A percentile compares a stretch with the other conserved stretches of the same genome.
Conservation (phyloP, 2,329 filamentous ascomycete species). For the Fusarium sp. region DNA sequence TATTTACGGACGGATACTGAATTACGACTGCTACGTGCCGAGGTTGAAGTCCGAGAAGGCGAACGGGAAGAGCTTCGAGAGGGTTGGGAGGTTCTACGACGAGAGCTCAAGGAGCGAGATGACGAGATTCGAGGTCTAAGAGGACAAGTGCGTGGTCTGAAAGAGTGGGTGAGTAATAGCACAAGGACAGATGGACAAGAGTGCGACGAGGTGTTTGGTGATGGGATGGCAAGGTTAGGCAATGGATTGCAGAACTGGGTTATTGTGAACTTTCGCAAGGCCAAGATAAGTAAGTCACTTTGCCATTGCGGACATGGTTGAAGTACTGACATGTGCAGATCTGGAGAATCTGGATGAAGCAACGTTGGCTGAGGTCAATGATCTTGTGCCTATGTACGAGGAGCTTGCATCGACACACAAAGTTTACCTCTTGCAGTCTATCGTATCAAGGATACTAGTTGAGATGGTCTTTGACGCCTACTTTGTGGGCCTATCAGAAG, state of each 20-base stretch:
- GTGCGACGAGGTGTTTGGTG: conserved; percentile 73
- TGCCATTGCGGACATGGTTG: not conserved
- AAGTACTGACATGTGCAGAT: conserved; percentile 48
- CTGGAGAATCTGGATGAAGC: conserved; percentile 53
- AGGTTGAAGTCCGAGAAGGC: conserved; percentile 58
- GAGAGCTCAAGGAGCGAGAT: conserved; percentile 60
- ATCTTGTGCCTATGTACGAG: conserved; percentile 67
- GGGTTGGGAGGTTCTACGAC: conserved; percentile 58
- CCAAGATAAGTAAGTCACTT: conserved; percentile 60
- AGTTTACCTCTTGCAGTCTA: conserved; percentile 69
- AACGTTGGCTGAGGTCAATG: conserved; percentile 54
- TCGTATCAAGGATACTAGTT: conserved; percentile 68
- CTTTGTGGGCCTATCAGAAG: conserved; percentile 68
- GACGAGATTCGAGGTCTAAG: conserved; percentile 64
- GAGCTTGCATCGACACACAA: conserved; percentile 64
- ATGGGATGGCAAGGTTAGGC: conserved; percentile 68
- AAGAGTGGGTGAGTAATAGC: conserved; percentile 75
- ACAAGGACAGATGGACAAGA: conserved; percentile 69
- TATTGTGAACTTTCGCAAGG: conserved; percentile 72
- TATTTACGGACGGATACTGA: conserved; percentile 63
- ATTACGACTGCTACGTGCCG: conserved; percentile 59
- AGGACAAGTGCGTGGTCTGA: conserved; percentile 71
- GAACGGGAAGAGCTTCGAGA: conserved; percentile 60
- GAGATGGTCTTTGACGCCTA: conserved; percentile 70
- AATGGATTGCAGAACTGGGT: conserved; percentile 80